These are phyloP conservation scores for Auriscalpium orientale DNA, from an alignment of 768 basidiomycete species.

Conservation along the genomic window DNA sequence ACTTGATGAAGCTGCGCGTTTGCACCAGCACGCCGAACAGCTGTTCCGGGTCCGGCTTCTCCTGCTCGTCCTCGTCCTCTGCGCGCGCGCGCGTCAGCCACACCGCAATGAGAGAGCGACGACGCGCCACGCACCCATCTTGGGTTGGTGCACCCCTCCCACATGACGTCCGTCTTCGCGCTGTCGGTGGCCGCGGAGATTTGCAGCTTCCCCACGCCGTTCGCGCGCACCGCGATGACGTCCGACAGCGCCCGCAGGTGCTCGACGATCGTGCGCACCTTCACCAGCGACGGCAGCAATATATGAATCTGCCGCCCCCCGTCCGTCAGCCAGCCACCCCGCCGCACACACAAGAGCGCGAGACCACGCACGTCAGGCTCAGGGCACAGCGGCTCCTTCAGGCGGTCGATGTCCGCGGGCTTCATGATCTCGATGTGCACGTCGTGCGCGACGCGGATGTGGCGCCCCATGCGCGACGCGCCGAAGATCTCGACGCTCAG, in stretches of 20 bases:
- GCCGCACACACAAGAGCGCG: not conserved
- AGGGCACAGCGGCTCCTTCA: slow-evolving; percentile 79
- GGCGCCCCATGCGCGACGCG: slow-evolving; percentile 53
- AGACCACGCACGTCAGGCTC: slow-evolving; percentile 65
- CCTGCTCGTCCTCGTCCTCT: slow-evolving; percentile 28
- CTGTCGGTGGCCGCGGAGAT: slow-evolving; percentile 59
- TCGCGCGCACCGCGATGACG: slow-evolving; percentile 61
- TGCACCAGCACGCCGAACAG: slow-evolving; percentile 64
- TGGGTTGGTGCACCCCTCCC: slow-evolving; percentile 65
- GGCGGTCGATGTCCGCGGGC: slow-evolving; percentile 59
- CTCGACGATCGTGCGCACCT: slow-evolving; percentile 74
- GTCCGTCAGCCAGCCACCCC: not conserved
- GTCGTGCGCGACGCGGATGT: slow-evolving; percentile 66
- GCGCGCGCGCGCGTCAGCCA: slow-evolving; percentile 20
- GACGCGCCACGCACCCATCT: slow-evolving; percentile 29
- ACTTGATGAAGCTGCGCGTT: slow-evolving; percentile 70
- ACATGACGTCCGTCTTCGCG: slow-evolving; percentile 73
- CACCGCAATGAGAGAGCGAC: not conserved
- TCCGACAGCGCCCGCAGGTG: slow-evolving; percentile 65
- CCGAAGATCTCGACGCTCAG: slow-evolving; percentile 71
- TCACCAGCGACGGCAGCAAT: slow-evolving; percentile 64
- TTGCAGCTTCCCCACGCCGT: slow-evolving; percentile 48
- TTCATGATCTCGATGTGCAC: slow-evolving; percentile 78
- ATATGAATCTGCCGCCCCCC: slow-evolving; percentile 63
- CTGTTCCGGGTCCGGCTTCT: slow-evolving; percentile 42